Evolutionary conservation across 345 rosid genomes (phyloP).

Genomic region (Geranium brycei): DNA sequence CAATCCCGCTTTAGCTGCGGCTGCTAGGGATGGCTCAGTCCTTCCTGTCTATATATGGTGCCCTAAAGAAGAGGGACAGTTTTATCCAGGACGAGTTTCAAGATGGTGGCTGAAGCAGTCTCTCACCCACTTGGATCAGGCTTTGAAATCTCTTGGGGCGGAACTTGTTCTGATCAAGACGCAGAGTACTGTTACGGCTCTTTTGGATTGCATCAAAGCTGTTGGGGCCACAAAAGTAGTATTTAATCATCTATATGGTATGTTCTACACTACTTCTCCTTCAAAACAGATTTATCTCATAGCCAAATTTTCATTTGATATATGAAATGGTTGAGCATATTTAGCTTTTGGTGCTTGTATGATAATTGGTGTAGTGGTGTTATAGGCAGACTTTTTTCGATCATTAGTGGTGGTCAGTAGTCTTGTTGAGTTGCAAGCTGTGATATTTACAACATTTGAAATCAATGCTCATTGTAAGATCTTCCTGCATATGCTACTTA

Average conservation of each 20-base stretch:
- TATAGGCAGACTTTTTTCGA: too few species aligned
- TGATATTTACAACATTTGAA: too few species aligned
- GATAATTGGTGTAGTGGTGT: neutral
- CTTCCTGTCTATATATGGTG: slow-evolving; percentile 87
- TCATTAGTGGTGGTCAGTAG: too few species aligned
- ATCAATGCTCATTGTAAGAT: too few species aligned
- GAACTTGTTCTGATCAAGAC: slow-evolving; percentile 57
- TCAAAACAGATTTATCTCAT: neutral
- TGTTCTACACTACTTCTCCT: slow-evolving; percentile 6
- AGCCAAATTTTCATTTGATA: neutral
- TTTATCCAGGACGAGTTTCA: slow-evolving; percentile 83
- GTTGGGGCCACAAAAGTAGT: slow-evolving; percentile 63
- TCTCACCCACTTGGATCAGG: slow-evolving; percentile 44
- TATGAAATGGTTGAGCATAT: neutral
- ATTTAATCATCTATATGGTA: slow-evolving; percentile 88
- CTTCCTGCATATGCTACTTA: too few species aligned
- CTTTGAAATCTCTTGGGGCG: slow-evolving; percentile 68
- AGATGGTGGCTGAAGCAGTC: slow-evolving; percentile 99
- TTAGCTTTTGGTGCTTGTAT: neutral
- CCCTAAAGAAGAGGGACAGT: slow-evolving; percentile 81
- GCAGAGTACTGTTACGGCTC: slow-evolving; percentile 49
- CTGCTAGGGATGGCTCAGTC: slow-evolving; percentile 65
- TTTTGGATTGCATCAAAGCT: slow-evolving; percentile 49
- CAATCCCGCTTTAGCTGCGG: slow-evolving; percentile 91
- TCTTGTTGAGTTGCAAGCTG: too few species aligned